phyloP scores from a whole-genome alignment of 805 yeast species.

The Saccharomycopsis sp. region DNA sequence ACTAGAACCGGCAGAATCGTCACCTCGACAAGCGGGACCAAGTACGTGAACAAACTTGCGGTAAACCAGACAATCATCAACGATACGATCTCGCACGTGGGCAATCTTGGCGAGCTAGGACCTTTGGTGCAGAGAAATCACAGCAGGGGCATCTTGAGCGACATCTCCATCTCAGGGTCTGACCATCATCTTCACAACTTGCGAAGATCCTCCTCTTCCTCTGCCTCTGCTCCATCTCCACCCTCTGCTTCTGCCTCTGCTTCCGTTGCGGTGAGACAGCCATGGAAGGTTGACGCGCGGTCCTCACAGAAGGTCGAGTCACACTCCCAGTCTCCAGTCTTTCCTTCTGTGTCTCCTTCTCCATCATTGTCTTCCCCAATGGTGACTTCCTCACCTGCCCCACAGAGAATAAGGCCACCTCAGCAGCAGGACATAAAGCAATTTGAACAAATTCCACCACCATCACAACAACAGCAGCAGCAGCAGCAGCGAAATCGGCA shows the following conservation, averaged over 20 bases:
- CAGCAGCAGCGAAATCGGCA: neutral
- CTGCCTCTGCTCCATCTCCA: neutral
- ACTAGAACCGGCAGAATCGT: conserved; percentile 11
- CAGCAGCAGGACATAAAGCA: neutral
- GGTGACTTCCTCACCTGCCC: no score
- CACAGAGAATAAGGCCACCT: no score
- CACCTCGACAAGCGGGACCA: conserved; percentile 12
- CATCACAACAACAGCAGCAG: conserved; percentile 1
- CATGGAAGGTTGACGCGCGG: neutral
- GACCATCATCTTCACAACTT: neutral
- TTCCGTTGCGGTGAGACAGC: neutral
- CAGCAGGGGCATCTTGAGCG: conserved; percentile 5
- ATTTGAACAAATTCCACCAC: neutral
- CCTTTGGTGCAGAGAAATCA: conserved; percentile 5
- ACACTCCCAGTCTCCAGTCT: no score
- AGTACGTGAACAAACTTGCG: conserved; percentile 13
- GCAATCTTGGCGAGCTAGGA: conserved; percentile 11
- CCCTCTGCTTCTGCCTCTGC: neutral
- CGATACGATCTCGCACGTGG: conserved; percentile 12
- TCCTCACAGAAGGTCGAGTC: no score
- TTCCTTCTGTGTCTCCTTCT: no score
- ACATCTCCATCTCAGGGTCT: conserved; percentile 8
- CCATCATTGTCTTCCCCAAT: no score
- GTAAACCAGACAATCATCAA: conserved; percentile 8
- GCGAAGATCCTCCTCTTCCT: neutral